phyloP scores from a whole-genome alignment of 352 stramenopile genomes.

The Globisporangium carolinianum region DNA sequence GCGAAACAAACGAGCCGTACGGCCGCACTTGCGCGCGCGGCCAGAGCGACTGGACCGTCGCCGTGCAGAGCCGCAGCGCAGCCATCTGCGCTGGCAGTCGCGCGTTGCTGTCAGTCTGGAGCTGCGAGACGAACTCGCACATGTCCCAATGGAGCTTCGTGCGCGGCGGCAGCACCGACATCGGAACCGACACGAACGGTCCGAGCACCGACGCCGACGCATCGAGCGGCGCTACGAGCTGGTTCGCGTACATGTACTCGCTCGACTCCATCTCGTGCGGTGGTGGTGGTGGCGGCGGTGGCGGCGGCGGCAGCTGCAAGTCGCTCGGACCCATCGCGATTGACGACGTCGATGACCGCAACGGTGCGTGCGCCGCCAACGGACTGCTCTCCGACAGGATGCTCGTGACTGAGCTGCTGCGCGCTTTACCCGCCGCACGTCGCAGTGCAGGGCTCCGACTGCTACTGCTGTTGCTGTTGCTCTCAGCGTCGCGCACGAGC shows the following conservation, averaged over 20 bases:
- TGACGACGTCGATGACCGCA: constrained; percentile 7
- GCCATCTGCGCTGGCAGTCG: constrained; percentile 68
- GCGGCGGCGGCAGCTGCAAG: constrained; percentile 3
- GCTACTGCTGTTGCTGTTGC: constrained; percentile 1
- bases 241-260: constrained; percentile 32
- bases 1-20: constrained; percentile 95
- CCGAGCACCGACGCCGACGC: constrained; percentile 48
- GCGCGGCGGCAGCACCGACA: constrained; percentile 75
- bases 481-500: constrained; percentile 17
- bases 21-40: constrained; percentile 94
- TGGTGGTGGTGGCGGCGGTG: constrained; percentile 7
- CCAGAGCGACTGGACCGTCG: constrained; percentile 88
- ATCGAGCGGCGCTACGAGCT: constrained; percentile 22
- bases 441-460: neutral
- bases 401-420: neutral
- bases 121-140: constrained; percentile 76
- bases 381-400: constrained; percentile 11
- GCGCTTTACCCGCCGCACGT: neutral
- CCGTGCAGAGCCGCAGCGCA: constrained; percentile 68
- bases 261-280: constrained; percentile 16
- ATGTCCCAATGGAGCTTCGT: constrained; percentile 86
- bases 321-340: constrained; percentile 1
- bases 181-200: constrained; percentile 77
- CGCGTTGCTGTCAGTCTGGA: constrained; percentile 68
- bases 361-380: neutral